A percentile compares a stretch with the other conserved stretches of the same genome.
Evolutionary conservation across 2,329 filamentous ascomycete genomes (phyloP).

Genomic region (Waltergamsia citrina): DNA sequence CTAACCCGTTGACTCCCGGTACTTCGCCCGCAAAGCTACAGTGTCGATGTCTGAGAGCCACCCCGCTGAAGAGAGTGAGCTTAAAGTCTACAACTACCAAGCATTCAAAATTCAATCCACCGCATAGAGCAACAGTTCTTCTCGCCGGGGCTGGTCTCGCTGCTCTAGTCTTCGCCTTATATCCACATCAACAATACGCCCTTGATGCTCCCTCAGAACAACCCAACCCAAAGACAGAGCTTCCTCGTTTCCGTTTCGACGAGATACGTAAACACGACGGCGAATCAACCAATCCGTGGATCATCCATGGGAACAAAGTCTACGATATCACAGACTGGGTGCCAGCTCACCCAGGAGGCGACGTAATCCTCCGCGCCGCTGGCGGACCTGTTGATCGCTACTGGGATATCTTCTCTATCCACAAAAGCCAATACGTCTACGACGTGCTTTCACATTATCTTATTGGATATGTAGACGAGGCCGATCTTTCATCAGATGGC

Average conservation of each 20-base stretch:
- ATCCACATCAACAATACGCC: not conserved
- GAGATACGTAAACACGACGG: constrained; percentile 44
- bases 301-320: constrained; percentile 53
- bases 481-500: constrained; percentile 46
- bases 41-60: no score
- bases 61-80: no score
- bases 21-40: no score
- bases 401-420: constrained; percentile 63
- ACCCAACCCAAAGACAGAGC: constrained; percentile 1
- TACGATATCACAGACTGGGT: constrained; percentile 67
- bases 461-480: constrained; percentile 50
- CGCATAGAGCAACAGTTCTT: no score
- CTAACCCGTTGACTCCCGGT: no score
- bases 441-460: constrained; percentile 56
- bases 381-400: constrained; percentile 57
- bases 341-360: constrained; percentile 54
- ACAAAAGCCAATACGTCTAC: constrained; percentile 54
- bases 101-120: no score
- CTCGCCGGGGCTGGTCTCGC: constrained; percentile 2
- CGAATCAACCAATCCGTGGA: constrained; percentile 48
- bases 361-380: constrained; percentile 57
- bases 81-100: no score
- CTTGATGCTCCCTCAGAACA: not conserved
- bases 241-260: constrained; percentile 39
- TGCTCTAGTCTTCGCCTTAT: not conserved